Base-by-base conservation (phyloP, 73 alveolate genomes). In the Loxodes magnus region DNA sequence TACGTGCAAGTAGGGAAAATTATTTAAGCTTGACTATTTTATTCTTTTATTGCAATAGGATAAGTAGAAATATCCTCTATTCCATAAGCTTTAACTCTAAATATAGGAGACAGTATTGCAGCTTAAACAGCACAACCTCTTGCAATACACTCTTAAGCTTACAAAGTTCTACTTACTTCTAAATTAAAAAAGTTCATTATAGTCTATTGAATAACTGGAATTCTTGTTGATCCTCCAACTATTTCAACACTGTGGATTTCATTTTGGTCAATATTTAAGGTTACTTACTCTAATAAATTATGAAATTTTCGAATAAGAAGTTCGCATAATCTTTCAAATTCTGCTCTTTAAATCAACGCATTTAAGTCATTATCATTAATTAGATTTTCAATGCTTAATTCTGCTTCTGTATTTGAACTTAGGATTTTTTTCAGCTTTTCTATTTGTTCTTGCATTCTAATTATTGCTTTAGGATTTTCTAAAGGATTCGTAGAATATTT, bases 51-150 rank as follows among this genome's bases (percentile, higher is more conserved):
- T 1, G 1, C 21, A 1, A 39, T 39, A 10, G 53, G 53, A 2
- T 9, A 10, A 0, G 21, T 15, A 10, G 21, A 23, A 15, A 39
- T 39, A 15, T 39, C 53, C 15, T 39, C 12, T 0, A 39, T 19
- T 2, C 64, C 66, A 59, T 67, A 83, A 59, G 77, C 87, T 35
- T 87, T 71, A 37, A 88, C 97, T 57, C 71, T 77, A 86, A 53
- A 92, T 44, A 77, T 65, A 4, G 99, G 98, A 44, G 92, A 69
- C 60, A 73, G 76, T 97, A 94, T 92, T 43, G 97, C 97, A n/a
- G 98, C 96, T 90, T 70, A 77, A 49, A 94, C 79, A 6, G 98
- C 88, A 64, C 97, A 80, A n/a, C 99, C 99, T 57, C 99, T 82
- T 0, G 98, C 96, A 16, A 94, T 93, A 20, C 94, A 78, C 71